A percentile compares a stretch with the other conserved stretches of the same genome.
Evolutionary conservation across 2,329 filamentous ascomycete genomes (phyloP).

Genomic region (Arthrobotrys entomopaga): DNA sequence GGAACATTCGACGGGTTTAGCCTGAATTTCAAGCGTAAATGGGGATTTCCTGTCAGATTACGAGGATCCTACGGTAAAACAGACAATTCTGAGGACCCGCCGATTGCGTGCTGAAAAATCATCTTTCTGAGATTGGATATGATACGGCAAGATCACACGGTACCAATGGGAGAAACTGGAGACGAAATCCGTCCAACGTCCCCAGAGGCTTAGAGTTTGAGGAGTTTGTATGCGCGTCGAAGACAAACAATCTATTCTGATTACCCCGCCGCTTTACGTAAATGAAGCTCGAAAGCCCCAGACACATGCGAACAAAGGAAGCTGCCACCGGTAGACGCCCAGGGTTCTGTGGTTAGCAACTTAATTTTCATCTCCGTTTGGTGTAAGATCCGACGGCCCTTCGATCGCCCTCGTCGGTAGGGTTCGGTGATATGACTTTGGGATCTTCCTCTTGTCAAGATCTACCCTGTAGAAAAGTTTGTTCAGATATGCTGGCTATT

Average conservation of each 20-base stretch:
- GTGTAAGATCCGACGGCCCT: conserved; percentile 28
- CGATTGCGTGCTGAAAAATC: conserved; percentile 46
- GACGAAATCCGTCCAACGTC: conserved; percentile 26
- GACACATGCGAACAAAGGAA: conserved; percentile 39
- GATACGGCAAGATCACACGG: background rate
- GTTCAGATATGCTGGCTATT: too few relatives aligned
- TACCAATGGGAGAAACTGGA: conserved; percentile 2
- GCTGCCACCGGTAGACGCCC: conserved; percentile 24
- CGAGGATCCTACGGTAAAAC: conserved; percentile 25
- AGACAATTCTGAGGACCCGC: conserved; percentile 15
- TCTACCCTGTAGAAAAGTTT: background rate
- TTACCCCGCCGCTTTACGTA: conserved; percentile 49
- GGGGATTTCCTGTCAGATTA: conserved; percentile 30
- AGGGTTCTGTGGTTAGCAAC: background rate
- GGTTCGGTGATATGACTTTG: conserved; percentile 20
- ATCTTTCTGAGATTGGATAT: conserved; percentile 13
- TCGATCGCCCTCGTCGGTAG: conserved; percentile 6
- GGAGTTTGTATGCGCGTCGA: conserved; percentile 9
- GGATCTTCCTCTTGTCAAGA: conserved; percentile 14
- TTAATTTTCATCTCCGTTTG: conserved; percentile 7
- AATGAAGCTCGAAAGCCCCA: conserved; percentile 26
- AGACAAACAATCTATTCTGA: conserved; percentile 6
- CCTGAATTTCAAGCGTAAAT: conserved; percentile 40
- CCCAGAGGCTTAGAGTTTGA: background rate
- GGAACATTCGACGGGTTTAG: conserved; percentile 54